Percentiles rank a stretch among this genome's conserved stretches.
Evolutionary conservation across 805 yeast genomes (phyloP).

Genomic region (Nakazawaea pomicola): DNA sequence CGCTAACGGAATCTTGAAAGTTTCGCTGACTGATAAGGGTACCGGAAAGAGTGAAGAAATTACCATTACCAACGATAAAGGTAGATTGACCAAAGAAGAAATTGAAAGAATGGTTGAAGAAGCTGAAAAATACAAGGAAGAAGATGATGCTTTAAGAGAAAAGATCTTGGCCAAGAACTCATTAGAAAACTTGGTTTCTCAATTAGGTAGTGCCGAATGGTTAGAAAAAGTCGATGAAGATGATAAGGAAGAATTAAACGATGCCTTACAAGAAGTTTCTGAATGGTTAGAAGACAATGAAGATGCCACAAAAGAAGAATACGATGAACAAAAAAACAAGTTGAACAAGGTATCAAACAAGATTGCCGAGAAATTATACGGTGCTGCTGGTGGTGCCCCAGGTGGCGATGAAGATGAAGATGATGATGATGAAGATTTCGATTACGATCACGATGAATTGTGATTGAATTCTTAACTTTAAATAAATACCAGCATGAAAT

Average conservation of each 20-base stretch:
- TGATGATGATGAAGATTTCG: conserved; percentile 45
- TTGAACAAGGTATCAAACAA: conserved; percentile 83
- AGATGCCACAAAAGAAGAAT: conserved; percentile 86
- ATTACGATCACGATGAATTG: conserved; percentile 57
- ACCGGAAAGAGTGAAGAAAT: conserved; percentile 90
- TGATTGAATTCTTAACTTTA: conserved; percentile 18
- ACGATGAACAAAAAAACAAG: conserved; percentile 84
- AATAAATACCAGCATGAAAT: too few relatives aligned
- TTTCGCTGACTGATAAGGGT: conserved; percentile 86
- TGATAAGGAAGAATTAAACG: conserved; percentile 83
- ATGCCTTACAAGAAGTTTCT: conserved; percentile 71
- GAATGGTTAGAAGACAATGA: conserved; percentile 90
- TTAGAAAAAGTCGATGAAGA: conserved; percentile 70
- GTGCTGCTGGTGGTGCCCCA: conserved; percentile 45
- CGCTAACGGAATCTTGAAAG: conserved; percentile 84
- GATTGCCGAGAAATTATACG: conserved; percentile 83
- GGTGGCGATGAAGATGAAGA: conserved; percentile 38
- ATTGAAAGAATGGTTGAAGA: conserved; percentile 97
- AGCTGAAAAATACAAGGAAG: conserved; percentile 91
- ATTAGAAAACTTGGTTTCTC: conserved; percentile 30
- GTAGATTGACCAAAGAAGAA: conserved; percentile 89
- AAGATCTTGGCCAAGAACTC: conserved; percentile 10
- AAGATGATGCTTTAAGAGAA: conserved; percentile 54
- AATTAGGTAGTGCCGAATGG: conserved; percentile 16
- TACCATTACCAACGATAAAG: conserved; percentile 90